Base-by-base conservation (phyloP, 1,284 basidiomycete genomes). In the Sanghuangporus weigelae region DNA sequence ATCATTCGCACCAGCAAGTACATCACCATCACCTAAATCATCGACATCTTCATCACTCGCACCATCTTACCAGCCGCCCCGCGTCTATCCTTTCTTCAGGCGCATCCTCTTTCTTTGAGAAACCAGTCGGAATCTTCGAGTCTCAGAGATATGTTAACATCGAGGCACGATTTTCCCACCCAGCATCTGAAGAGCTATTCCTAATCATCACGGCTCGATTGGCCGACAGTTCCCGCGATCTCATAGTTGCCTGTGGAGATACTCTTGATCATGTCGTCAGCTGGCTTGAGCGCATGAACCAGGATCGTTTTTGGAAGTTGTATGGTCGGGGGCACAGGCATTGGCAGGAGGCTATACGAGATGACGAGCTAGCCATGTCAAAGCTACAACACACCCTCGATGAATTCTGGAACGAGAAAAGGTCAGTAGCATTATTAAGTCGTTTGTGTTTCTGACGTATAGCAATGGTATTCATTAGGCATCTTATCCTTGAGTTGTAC, bases 61-160 rank as follows among this genome's bases (percentile, higher is more conserved):
- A 14, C 38, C 48, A 23, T 54, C 44, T 39, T n/a, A 12, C 14
- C 31, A 35, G 53, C 31, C 26, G 53, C 35, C 53, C 53, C 1
- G 53, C 53, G 14, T 54, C 53, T 14, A 1, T 51, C 23, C 19
- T 63, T 19, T 56, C 26, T 31, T 31, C 53, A 38, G 31, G 26
- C 31, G 31, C 19, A 36, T 46, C 38, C 36, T 49, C 31, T 44
- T 46, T 57, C 31, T 40, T 58, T 38, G 84, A 92, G 71, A 78
- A 83, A 40, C 85, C 84, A 0, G 93, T 95, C 0, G 93, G 92
- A 0, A 84, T 92, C 8, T 93, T 93, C 68, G 92, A 95, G 74
- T 85, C 84, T 11, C 86, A 90, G 69, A 77, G 85, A 40, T 94
- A 93, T 71, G 80, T 93, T 69, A 85, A 93, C 67, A 76, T 94